These are phyloP conservation scores for Rhododendron vialii DNA, from an alignment of 148 eudicot genomes.

Conservation along the genomic window DNA sequence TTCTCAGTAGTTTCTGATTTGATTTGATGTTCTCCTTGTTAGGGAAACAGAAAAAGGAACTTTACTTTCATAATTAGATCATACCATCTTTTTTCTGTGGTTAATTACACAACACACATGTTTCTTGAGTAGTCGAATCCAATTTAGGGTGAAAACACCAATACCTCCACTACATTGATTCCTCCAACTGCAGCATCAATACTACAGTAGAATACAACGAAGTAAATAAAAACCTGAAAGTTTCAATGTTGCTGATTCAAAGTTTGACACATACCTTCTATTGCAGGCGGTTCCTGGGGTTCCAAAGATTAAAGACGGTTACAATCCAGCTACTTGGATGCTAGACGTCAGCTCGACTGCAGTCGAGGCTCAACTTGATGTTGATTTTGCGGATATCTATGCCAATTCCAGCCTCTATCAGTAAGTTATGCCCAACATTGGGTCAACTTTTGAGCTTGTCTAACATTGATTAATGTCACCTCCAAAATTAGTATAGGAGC, in stretches of 20 bases:
- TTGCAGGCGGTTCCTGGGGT: conserved; percentile 35
- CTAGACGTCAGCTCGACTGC: conserved; percentile 39
- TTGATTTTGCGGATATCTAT: conserved; percentile 49
- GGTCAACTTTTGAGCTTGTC: not conserved
- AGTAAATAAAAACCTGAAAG: not conserved
- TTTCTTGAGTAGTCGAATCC: not conserved
- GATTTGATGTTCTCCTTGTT: not conserved
- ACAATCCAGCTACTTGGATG: conserved; percentile 62
- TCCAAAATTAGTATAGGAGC: not conserved
- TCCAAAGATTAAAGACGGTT: conserved; percentile 40
- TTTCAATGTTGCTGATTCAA: not conserved
- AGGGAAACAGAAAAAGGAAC: not conserved
- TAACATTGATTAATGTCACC: not conserved
- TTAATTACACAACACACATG: not conserved
- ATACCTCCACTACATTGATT: not conserved
- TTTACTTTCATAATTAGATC: not conserved
- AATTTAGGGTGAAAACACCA: not conserved
- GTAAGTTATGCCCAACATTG: conserved; percentile 14
- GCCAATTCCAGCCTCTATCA: conserved; percentile 31
- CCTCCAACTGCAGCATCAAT: not conserved
- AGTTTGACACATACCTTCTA: not conserved
- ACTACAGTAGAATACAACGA: not conserved
- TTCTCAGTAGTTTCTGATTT: too few relatives aligned
- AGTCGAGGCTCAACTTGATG: conserved; percentile 32
- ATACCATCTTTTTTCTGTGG: not conserved